These are phyloP conservation scores for Diplocarpon rosae DNA, from an alignment of 2,329 filamentous ascomycete genomes.

Conservation along the genomic window DNA sequence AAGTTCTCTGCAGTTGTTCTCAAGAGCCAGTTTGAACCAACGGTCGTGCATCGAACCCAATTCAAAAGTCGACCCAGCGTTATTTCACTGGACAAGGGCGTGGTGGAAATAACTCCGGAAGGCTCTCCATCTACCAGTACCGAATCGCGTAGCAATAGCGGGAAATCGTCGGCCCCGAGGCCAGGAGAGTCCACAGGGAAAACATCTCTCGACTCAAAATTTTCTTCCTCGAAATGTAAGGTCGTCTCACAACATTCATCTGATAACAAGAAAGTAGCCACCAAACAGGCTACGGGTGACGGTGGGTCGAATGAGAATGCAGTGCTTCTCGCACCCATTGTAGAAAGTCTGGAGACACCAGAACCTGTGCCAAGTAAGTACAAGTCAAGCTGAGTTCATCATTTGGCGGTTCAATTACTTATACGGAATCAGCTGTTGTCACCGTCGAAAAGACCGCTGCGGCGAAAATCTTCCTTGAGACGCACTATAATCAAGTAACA, in stretches of 20 bases:
- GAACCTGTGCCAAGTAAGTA: slow-evolving; percentile 23
- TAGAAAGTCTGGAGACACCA: slow-evolving; percentile 18
- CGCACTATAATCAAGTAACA: slow-evolving; percentile 65
- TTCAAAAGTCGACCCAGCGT: slow-evolving; percentile 30
- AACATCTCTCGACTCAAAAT: slow-evolving; percentile 33
- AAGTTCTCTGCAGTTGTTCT: slow-evolving; percentile 33
- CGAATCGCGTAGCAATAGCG: slow-evolving; percentile 20
- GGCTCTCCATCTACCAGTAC: slow-evolving; percentile 21
- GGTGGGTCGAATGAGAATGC: slow-evolving; percentile 15
- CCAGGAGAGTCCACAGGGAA: slow-evolving; percentile 24
- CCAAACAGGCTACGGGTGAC: slow-evolving; percentile 14
- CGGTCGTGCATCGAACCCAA: slow-evolving; percentile 33
- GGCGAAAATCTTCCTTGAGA: slow-evolving; percentile 80
- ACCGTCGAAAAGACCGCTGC: slow-evolving; percentile 72
- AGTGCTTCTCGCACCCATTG: slow-evolving; percentile 20
- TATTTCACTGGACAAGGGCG: slow-evolving; percentile 28
- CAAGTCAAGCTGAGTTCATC: too few relatives aligned
- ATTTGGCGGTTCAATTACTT: background rate
- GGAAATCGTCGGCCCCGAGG: slow-evolving; percentile 22
- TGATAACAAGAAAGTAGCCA: slow-evolving; percentile 20
- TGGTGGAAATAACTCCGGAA: slow-evolving; percentile 17
- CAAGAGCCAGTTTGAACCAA: slow-evolving; percentile 30
- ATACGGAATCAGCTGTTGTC: slow-evolving; percentile 19
- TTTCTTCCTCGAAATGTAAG: slow-evolving; percentile 26
- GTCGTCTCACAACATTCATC: slow-evolving; percentile 20